Conservation (phyloP, 2,329 filamentous ascomycete genomes). For the Ophiostoma himal-ulmi region DNA sequence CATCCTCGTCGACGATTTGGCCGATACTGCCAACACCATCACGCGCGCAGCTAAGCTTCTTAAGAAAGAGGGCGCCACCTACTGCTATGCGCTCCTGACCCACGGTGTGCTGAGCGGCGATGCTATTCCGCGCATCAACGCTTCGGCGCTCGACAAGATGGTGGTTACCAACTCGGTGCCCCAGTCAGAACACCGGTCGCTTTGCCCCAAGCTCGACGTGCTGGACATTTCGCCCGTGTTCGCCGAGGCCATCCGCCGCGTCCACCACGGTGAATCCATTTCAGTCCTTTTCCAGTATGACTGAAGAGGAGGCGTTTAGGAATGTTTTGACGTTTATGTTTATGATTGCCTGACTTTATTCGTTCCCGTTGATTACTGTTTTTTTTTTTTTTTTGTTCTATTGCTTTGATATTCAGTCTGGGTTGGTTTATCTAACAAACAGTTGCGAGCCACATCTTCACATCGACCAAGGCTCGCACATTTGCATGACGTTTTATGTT, state of each 20-base stretch:
- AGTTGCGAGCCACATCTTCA: neutral
- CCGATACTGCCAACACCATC: conserved; percentile 95
- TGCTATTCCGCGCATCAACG: conserved; percentile 89
- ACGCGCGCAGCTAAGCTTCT: conserved; percentile 93
- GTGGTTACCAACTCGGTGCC: conserved; percentile 94
- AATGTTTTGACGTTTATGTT: neutral
- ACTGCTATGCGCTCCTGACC: conserved; percentile 86
- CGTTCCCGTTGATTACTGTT: neutral
- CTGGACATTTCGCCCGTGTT: conserved; percentile 88
- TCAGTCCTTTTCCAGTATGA: conserved; percentile 89
- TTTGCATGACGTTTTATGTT: neutral
- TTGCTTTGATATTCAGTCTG: neutral
- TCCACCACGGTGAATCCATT: conserved; percentile 97
- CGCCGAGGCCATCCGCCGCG: conserved; percentile 88
- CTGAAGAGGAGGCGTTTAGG: conserved; percentile 34
- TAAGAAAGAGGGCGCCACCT: conserved; percentile 89
- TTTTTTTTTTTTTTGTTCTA: conserved; percentile 10
- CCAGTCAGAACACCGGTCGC: conserved; percentile 69
- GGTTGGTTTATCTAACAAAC: neutral
- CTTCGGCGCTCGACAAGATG: conserved; percentile 85
- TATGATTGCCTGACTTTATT: conserved; percentile 2
- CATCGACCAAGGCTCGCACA: neutral
- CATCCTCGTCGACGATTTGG: conserved; percentile 90
- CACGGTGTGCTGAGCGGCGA: conserved; percentile 95
- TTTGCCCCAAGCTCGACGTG: conserved; percentile 85